Base-by-base conservation (phyloP, 2,329 filamentous ascomycete genomes). In the Sporothrix humicola region DNA sequence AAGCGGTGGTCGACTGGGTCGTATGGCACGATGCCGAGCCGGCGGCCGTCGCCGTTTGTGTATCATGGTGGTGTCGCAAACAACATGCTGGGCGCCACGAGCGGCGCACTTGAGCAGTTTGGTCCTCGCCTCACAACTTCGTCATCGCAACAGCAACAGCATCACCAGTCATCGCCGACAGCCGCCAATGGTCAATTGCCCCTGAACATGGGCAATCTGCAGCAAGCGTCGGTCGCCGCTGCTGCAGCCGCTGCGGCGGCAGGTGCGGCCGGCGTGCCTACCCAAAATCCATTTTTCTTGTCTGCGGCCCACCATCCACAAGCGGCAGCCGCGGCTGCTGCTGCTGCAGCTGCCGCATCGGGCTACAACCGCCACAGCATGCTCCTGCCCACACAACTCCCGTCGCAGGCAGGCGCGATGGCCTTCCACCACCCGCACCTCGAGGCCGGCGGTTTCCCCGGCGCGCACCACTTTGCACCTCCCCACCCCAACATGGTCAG, bases 1-100 rank as follows among this genome's bases (percentile, higher is more conserved):
- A 93, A 94, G 84, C 86, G 92, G 77, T 94, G 92, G 92, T 94
- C 92, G 23, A 94, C 92, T 3, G 92, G 91, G 15, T 93, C 91
- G 3, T 93, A 91, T 74, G 90, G 87, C 23, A 87, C 89, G 1
- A 81, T 84, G 23, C 84, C 85, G 31, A 88, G 83, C 78, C 84
- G 87, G 73, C 85, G 90, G 46, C 85, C 87, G 37, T 86, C 89
- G 46, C 87, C 91, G 1, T 89, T 90, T 76, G 85, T 91, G 59
- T 91, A 91, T 80, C 87, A 91, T 76, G 61, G 50, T 8, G 54
- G 69, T 6, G 48, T 58, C 1, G 54, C 50, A 26, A 66, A 66
- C 61, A 66, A 48, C n/a, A 31, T 61, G 10, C 20, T 58, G 31
- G 56, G 56, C 8, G 70, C 73, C 10, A 61, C 52, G 42, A 65